These are phyloP conservation scores for Kwoniella sp. DNA, from an alignment of 768 basidiomycete genomes.

Conservation along the genomic window DNA sequence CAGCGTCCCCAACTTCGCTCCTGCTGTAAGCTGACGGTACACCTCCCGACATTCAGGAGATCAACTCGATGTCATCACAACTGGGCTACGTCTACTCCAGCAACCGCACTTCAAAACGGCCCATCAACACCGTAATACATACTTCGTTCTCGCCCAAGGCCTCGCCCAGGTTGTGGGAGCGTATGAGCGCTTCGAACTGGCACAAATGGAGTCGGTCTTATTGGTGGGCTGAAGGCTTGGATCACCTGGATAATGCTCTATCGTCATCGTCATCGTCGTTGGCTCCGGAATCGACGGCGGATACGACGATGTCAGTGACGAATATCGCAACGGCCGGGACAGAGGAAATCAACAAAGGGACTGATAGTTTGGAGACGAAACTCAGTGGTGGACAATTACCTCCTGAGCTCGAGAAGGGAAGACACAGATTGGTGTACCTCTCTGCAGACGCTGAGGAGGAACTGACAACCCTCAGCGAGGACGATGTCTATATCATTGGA, in stretches of 20 bases:
- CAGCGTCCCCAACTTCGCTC: too few species aligned
- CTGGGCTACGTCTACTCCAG: constrained; percentile 87
- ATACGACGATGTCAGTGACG: background rate
- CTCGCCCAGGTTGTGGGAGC: constrained; percentile 37
- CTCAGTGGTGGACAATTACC: constrained; percentile 21
- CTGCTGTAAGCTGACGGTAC: too few species aligned
- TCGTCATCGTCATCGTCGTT: background rate
- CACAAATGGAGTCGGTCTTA: constrained; percentile 70
- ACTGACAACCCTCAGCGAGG: constrained; percentile 75
- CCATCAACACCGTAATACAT: constrained; percentile 74
- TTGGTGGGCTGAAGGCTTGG: constrained; percentile 72
- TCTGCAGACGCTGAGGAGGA: constrained; percentile 92
- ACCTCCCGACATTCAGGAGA: constrained; percentile 84
- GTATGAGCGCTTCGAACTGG: constrained; percentile 69
- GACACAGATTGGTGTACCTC: constrained; percentile 74
- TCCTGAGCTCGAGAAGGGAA: constrained; percentile 15
- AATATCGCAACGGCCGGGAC: background rate
- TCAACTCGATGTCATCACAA: constrained; percentile 84
- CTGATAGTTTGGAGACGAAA: constrained; percentile 1
- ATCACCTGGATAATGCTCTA: constrained; percentile 30
- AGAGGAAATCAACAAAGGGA: background rate
- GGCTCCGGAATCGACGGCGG: background rate
- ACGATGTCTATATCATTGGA: constrained; percentile 91
- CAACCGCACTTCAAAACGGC: constrained; percentile 71
- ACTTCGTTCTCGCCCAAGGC: constrained; percentile 64